phyloP scores from a whole-genome alignment of 345 rosid species.

The Eutrema japonicum region DNA sequence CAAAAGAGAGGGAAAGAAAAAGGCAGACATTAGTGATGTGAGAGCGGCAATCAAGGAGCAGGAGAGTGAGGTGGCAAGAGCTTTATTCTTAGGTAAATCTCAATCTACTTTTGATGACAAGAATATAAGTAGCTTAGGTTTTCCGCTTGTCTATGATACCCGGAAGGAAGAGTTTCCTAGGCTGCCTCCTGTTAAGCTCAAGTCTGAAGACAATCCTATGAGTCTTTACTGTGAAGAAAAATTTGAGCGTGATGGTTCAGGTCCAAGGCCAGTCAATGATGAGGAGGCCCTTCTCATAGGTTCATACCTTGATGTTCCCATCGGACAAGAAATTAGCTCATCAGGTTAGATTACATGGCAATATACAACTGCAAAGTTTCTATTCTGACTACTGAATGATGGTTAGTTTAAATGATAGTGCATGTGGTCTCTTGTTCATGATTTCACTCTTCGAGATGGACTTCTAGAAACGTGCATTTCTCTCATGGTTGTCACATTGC shows the following conservation, averaged over 20 bases:
- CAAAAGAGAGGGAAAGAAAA: slow-evolving; percentile 73
- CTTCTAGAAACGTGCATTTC: background rate
- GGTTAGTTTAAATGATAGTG: slow-evolving; percentile 5
- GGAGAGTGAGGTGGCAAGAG: slow-evolving; percentile 91
- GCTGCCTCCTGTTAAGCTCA: slow-evolving; percentile 95
- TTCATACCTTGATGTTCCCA: slow-evolving; percentile 87
- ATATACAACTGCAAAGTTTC: background rate
- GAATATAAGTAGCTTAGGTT: slow-evolving; percentile 51
- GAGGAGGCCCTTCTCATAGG: slow-evolving; percentile 81
- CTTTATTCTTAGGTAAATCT: slow-evolving; percentile 69
- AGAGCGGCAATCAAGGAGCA: slow-evolving; percentile 78
- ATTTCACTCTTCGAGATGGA: background rate
- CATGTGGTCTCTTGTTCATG: slow-evolving; percentile 1
- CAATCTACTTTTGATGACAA: slow-evolving; percentile 58
- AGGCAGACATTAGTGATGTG: slow-evolving; percentile 53
- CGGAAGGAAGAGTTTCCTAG: slow-evolving; percentile 88
- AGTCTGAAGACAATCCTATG: slow-evolving; percentile 83
- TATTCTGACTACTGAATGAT: slow-evolving; percentile 22
- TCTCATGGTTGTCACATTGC: background rate
- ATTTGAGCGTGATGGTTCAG: slow-evolving; percentile 70
- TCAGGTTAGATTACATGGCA: slow-evolving; percentile 64
- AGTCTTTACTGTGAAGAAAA: slow-evolving; percentile 85
- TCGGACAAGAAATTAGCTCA: slow-evolving; percentile 89
- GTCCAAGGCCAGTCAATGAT: slow-evolving; percentile 56
- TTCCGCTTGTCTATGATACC: slow-evolving; percentile 61